phyloP scores from a whole-genome alignment of 2,329 filamentous ascomycete genomes.

The Xylaria sp. region DNA sequence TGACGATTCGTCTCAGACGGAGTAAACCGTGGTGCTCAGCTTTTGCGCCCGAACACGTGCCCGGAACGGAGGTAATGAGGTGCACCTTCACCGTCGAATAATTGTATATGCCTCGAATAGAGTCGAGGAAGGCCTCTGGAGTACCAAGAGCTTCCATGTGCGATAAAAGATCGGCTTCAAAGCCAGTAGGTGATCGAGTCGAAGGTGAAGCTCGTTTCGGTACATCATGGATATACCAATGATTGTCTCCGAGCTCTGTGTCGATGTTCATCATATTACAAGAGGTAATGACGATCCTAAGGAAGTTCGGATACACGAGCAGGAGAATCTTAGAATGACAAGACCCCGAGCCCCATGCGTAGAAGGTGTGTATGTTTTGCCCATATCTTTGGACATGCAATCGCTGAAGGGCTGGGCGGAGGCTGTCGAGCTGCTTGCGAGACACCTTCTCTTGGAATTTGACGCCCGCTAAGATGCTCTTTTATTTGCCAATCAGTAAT shows the following conservation, averaged over 20 bases:
- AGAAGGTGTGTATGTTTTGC: constrained; percentile 43
- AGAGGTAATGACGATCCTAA: constrained; percentile 44
- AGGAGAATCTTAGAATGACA: constrained; percentile 43
- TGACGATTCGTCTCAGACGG: constrained; percentile 38
- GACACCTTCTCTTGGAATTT: constrained; percentile 34
- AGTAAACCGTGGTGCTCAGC: constrained; percentile 43
- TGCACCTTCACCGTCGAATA: constrained; percentile 43
- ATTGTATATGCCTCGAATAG: constrained; percentile 41
- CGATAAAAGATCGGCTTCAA: constrained; percentile 39
- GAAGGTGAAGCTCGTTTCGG: constrained; percentile 31
- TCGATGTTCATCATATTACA: constrained; percentile 47
- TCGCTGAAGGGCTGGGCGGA: constrained; percentile 31
- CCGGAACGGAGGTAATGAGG: constrained; percentile 43
- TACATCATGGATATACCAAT: constrained; percentile 47
- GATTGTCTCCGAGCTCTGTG: constrained; percentile 44
- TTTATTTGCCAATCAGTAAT: constrained; percentile 3
- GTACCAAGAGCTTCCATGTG: constrained; percentile 41
- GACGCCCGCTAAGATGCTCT: constrained; percentile 30
- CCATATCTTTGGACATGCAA: constrained; percentile 38
- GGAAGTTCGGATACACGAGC: constrained; percentile 42
- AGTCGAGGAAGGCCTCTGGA: constrained; percentile 39
- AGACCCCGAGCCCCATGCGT: constrained; percentile 41
- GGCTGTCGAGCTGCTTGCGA: constrained; percentile 37
- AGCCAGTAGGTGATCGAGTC: constrained; percentile 18
- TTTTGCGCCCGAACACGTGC: constrained; percentile 35